Conservation (phyloP, 176 grass and related monocot species). For the Phoenix roebelenii region DNA sequence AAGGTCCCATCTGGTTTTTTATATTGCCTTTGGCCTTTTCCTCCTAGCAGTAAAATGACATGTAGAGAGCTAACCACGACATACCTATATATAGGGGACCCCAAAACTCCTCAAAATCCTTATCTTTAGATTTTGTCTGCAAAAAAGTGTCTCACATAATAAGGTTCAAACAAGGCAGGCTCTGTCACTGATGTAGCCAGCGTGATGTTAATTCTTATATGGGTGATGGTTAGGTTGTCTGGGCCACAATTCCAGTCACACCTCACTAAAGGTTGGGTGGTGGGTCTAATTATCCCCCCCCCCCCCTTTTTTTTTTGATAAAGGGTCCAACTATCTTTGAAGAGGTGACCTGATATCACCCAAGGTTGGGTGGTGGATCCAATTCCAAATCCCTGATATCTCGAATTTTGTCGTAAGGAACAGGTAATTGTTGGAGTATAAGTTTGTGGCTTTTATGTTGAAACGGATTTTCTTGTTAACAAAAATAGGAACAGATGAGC, state of each 20-base stretch:
- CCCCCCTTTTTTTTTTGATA: no score
- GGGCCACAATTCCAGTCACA: slow-evolving; percentile 34
- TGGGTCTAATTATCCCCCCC: slow-evolving; percentile 18
- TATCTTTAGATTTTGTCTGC: slow-evolving; percentile 15
- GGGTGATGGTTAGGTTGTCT: slow-evolving; percentile 22
- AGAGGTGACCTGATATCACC: slow-evolving; percentile 5
- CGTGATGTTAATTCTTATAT: slow-evolving; percentile 38
- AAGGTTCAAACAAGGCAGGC: slow-evolving; percentile 10
- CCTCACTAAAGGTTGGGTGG: slow-evolving; percentile 20
- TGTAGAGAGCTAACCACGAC: slow-evolving; percentile 23
- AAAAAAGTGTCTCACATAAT: no score
- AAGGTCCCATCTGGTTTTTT: slow-evolving; percentile 57
- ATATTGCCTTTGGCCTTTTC: slow-evolving; percentile 33
- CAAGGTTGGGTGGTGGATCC: neutral
- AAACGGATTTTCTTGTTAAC: no score
- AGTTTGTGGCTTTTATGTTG: no score
- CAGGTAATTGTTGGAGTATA: no score
- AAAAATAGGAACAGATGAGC: no score
- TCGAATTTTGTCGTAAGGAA: no score
- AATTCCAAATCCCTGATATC: no score
- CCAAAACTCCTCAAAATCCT: slow-evolving; percentile 9
- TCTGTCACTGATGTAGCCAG: slow-evolving; percentile 51
- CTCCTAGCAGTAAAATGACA: slow-evolving; percentile 7
- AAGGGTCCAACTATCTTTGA: no score
- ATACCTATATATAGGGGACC: slow-evolving; percentile 6